Percentiles rank a stretch among this genome's conserved stretches.
phyloP scores from a whole-genome alignment of 179 eudicot species.

The Camellia oleifera region DNA sequence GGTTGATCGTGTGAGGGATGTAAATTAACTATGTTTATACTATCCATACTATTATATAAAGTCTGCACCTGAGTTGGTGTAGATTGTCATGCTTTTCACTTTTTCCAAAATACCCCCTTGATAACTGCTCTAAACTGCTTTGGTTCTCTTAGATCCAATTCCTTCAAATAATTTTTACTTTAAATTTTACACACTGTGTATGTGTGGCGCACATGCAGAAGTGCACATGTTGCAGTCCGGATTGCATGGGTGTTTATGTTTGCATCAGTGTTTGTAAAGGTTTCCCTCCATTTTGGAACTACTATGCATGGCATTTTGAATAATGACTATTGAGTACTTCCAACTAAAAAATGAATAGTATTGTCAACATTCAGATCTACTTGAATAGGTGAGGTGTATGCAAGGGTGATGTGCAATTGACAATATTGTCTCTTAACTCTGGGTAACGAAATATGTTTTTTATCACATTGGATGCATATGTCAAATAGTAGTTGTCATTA shows the following conservation, averaged over 20 bases:
- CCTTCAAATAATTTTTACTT: no score
- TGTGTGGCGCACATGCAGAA: background rate
- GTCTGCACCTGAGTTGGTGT: no score
- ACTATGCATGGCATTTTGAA: background rate
- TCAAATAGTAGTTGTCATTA: background rate
- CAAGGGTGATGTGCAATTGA: background rate
- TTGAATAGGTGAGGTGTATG: background rate
- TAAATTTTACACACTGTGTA: background rate
- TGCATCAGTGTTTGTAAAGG: background rate
- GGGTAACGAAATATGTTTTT: background rate
- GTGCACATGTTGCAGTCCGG: background rate
- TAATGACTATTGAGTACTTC: background rate
- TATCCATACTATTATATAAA: no score
- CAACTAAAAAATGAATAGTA: background rate
- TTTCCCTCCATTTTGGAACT: background rate
- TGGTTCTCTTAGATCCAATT: no score
- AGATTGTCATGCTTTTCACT: no score
- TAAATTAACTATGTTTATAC: no score
- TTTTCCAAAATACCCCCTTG: no score
- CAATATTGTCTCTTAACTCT: background rate
- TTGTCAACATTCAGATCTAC: background rate
- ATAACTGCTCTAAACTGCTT: no score
- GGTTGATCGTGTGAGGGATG: background rate
- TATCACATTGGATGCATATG: background rate
- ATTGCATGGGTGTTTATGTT: background rate